Evolutionary conservation across 805 yeast genomes (phyloP).

Genomic region (Starmerella asiatica): DNA sequence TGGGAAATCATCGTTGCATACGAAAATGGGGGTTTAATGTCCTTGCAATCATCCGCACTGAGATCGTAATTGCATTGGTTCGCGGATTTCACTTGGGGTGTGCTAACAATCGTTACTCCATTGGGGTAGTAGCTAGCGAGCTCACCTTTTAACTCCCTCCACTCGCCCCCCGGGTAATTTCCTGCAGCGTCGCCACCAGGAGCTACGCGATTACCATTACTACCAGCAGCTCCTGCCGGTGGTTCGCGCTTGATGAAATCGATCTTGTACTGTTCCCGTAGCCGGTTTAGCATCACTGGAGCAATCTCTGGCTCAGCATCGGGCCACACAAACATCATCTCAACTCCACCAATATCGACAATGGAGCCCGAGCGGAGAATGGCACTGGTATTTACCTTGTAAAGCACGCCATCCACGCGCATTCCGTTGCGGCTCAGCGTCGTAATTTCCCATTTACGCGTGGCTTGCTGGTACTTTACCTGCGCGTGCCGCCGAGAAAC

Average conservation of each 20-base stretch:
- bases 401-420: conserved; percentile 59
- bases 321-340: conserved; percentile 97
- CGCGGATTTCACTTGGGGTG: conserved; percentile 28
- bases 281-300: conserved; percentile 5
- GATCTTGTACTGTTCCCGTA: background rate
- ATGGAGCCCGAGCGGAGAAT: conserved; percentile 74
- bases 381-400: conserved; percentile 30
- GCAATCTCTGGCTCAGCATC: conserved; percentile 67
- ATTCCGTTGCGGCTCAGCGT: conserved; percentile 89
- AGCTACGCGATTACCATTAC: background rate
- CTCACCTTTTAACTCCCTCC: background rate
- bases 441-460: conserved; percentile 73
- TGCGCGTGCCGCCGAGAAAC: conserved; percentile 84
- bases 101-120: conserved; percentile 32
- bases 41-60: conserved; percentile 80
- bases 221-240: background rate
- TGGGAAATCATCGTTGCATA: conserved; percentile 98
- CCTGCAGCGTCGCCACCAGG: background rate
- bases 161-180: background rate
- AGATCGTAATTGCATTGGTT: conserved; percentile 33
- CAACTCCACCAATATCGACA: conserved; percentile 90
- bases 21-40: conserved; percentile 90
- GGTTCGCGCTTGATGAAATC: background rate
- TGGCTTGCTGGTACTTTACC: conserved; percentile 59
- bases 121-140: conserved; percentile 25